Evolutionary conservation across 805 yeast species (phyloP), one percentile per base, ranked within the genome.

Genomic region (Torulaspora microellipsoides): DNA sequence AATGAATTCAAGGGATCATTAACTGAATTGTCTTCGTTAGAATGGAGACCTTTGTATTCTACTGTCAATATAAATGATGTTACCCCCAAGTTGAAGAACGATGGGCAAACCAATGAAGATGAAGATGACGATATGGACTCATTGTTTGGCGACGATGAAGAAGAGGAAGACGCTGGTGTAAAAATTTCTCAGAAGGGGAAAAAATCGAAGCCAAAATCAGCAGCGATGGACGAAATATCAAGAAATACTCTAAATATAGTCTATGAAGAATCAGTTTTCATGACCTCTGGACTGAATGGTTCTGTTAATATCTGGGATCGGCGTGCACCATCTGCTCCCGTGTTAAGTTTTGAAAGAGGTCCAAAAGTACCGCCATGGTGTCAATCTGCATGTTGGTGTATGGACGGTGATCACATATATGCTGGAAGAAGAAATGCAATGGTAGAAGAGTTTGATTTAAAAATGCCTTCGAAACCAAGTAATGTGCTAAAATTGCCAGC

Each of bases 351-450:
- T 11, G 73, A 65, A 15, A 75, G 81, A 1, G 81, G 87, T 1
- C 67, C 74, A 8, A 78, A 78, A 1, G 75, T 83, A 0, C 96
- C 98, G 0, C 98, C 98, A 0, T 93, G 98, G 98, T 84, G 95
- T 63, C 80, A 84, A 75, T 77, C 87, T 7, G 78, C 96, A 0
- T 78, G 85, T 43, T 91, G 98, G 97, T 82, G 95, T 8, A 70
- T 71, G 40, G 82, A 83, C 55, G 99, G 99, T 9, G 81, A 85
- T 44, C 72, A 68, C 33, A 72, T 89, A 4, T 91, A 73, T 58
- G 88, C 81, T 3, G 99, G 98, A 0, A 75, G 99, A 50, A 76
- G 99, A 63, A 93, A 91, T 60, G 83, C 93, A 35, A 72, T 83
- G 1, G 88, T 91, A 4, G 96, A 91, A 53, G 87, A 83, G 56